Percentiles rank a stretch among this genome's conserved stretches.
phyloP scores from a whole-genome alignment of 192 early-diverging fungal species.

The Coemansia sp. region DNA sequence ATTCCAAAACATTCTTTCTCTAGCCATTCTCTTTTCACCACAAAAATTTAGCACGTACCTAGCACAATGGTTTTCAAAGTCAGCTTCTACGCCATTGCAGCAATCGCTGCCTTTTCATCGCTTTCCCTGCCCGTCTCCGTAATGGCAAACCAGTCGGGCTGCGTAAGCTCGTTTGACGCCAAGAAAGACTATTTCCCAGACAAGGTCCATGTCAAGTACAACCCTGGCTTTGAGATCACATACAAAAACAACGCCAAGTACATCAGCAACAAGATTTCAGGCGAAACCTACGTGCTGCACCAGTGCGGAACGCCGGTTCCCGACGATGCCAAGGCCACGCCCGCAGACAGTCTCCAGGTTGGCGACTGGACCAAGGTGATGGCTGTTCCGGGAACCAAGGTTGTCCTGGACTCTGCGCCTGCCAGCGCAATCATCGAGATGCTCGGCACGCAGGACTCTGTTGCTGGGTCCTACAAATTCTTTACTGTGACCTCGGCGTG shows the following conservation, averaged over 20 bases:
- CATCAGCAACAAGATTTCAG: slow-evolving; percentile 55
- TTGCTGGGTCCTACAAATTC: slow-evolving; percentile 41
- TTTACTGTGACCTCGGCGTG: slow-evolving; percentile 50
- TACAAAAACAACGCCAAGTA: slow-evolving; percentile 68
- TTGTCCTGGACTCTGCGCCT: slow-evolving; percentile 44
- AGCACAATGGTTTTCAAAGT: slow-evolving; percentile 33
- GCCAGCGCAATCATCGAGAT: slow-evolving; percentile 49
- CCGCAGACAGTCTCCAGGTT: slow-evolving; percentile 34
- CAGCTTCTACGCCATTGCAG: slow-evolving; percentile 6
- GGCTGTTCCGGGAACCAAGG: slow-evolving; percentile 31
- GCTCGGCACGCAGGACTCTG: slow-evolving; percentile 27
- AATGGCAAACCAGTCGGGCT: slow-evolving; percentile 29
- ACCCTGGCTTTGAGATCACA: slow-evolving; percentile 57
- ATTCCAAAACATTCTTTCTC: not conserved
- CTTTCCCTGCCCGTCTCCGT: slow-evolving; percentile 3
- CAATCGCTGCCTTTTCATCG: slow-evolving; percentile 15
- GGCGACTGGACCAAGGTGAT: slow-evolving; percentile 53
- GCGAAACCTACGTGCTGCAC: slow-evolving; percentile 62
- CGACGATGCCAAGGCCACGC: slow-evolving; percentile 46
- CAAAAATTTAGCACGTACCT: not conserved
- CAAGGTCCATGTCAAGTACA: slow-evolving; percentile 55
- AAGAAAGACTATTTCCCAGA: slow-evolving; percentile 51
- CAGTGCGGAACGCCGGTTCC: slow-evolving; percentile 66
- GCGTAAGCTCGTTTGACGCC: slow-evolving; percentile 28
- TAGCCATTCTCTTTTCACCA: not conserved